phyloP scores from a whole-genome alignment of 164 flowering plant genomes.

The Protea cynaroides region DNA sequence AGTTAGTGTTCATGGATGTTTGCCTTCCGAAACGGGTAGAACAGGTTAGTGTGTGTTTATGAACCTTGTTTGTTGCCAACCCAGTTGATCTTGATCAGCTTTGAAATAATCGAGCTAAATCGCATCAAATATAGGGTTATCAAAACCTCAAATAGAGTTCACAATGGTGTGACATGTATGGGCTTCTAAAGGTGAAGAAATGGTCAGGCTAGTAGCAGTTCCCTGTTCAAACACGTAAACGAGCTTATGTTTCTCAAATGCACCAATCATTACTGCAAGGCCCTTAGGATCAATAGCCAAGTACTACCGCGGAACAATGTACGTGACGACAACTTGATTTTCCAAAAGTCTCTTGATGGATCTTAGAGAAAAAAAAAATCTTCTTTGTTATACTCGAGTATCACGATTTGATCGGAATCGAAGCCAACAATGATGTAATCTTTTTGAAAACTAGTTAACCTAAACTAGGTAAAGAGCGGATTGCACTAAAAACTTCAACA shows the following conservation, averaged over 20 bases:
- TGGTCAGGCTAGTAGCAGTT: slow-evolving; percentile 64
- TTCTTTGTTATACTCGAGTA: slow-evolving; percentile 82
- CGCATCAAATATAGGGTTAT: slow-evolving; percentile 91
- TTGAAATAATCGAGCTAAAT: slow-evolving; percentile 96
- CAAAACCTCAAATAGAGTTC: slow-evolving; percentile 81
- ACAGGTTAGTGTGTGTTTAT: no score
- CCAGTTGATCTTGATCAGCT: slow-evolving; percentile 97
- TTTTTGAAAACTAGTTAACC: slow-evolving; percentile 70
- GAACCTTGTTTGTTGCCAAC: slow-evolving; percentile 82
- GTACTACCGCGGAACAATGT: slow-evolving; percentile 90
- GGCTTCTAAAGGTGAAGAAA: slow-evolving; percentile 91
- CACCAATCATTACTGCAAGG: slow-evolving; percentile 90
- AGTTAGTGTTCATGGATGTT: no score
- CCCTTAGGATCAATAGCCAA: slow-evolving; percentile 93
- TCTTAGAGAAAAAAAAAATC: slow-evolving; percentile 74
- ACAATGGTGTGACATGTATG: slow-evolving; percentile 83
- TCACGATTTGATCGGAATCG: slow-evolving; percentile 89
- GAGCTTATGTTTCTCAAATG: slow-evolving; percentile 42
- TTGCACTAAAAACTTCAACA: slow-evolving; percentile 64
- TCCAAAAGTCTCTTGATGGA: slow-evolving; percentile 95
- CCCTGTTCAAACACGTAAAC: slow-evolving; percentile 5
- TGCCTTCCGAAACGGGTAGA: no score
- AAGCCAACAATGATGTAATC: slow-evolving; percentile 94
- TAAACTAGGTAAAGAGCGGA: slow-evolving; percentile 61
- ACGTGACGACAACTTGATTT: slow-evolving; percentile 92